Base-by-base conservation (phyloP, 352 stramenopile genomes). In the Stramenopiles sp. region DNA sequence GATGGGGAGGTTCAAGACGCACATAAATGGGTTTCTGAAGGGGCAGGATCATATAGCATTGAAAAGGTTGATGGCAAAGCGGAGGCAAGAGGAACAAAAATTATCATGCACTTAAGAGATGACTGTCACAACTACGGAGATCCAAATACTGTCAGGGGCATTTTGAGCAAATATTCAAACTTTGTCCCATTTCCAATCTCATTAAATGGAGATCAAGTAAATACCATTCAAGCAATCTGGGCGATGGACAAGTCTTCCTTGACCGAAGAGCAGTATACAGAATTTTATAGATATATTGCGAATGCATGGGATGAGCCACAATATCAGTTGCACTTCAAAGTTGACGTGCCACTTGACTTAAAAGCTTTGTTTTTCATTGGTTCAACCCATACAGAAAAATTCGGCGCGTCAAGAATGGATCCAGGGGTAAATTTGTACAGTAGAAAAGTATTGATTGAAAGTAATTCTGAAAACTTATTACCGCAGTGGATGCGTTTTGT, bases 111-210 rank as follows among this genome's bases (percentile, higher is more conserved):
- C 84, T 85, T 99, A 39, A 98, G 98, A 84, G 93, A 98, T 0
- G 93, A 96, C 31, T 94, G 92, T 85, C 95, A 97, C 85, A 91
- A 98, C 83, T 99, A 96, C 82, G 88, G 90, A 31, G 94, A 91
- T 14, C 88, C 92, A 32, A 84, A 94, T 82, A 93, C 91, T 75
- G 90, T 99, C 27, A 90, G 98, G 85, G 91, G 89, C 33, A 95
- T 99, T 84, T 94, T 99, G 81, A 96, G 97, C 81, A 95, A 97
- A 85, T 99, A 99, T 89, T 98, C 93, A 39, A 99, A 99, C 85
- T 99, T 99, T 86, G 95, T 99, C 14, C 94, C 92, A 80, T 99
- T 98, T 87, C 97, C 96, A 30, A 99, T 99, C 82, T 87, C 93
- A 80, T 86, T 99, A 30, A 98, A 98, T 85, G 95, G 92, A 1